These are phyloP conservation scores for Biscogniauxia marginata DNA, from an alignment of 2,329 filamentous ascomycete genomes.

Conservation along the genomic window DNA sequence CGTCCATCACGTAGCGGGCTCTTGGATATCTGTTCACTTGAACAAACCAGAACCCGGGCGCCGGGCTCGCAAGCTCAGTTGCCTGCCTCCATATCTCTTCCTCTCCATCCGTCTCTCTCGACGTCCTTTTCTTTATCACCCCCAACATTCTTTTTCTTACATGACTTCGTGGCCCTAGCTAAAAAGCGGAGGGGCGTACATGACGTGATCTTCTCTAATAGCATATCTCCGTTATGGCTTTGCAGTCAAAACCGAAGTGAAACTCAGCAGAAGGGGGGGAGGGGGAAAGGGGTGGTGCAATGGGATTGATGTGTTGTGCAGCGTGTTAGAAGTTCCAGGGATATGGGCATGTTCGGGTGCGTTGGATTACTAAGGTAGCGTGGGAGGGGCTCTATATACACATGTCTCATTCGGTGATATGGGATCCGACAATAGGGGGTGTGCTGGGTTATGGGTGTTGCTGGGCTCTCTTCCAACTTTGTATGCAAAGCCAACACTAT, in stretches of 20 bases:
- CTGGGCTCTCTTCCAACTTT: constrained; percentile 31
- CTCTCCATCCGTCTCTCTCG: constrained; percentile 3
- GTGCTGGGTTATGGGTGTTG: constrained; percentile 15
- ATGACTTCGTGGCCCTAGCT: constrained; percentile 35
- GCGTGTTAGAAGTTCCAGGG: constrained; percentile 17
- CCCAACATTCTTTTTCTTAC: constrained; percentile 30
- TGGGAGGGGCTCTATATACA: constrained; percentile 34
- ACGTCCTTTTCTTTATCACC: constrained; percentile 20
- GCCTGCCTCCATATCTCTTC: constrained; percentile 15
- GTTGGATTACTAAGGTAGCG: constrained; percentile 33
- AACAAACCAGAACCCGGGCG: constrained; percentile 23
- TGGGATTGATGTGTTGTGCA: constrained; percentile 15
- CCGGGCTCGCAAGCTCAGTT: constrained; percentile 8
- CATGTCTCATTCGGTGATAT: constrained; percentile 23
- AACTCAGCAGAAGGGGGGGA: constrained; percentile 32
- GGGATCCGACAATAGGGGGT: constrained; percentile 7
- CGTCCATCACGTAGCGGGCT: constrained; percentile 12
- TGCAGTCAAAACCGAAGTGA: constrained; percentile 34
- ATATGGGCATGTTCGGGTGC: constrained; percentile 28
- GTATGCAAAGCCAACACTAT: constrained; percentile 23
- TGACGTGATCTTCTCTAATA: constrained; percentile 37
- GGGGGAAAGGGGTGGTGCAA: constrained; percentile 21
- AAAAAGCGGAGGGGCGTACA: constrained; percentile 31
- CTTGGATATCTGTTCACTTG: constrained; percentile 30
- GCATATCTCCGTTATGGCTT: constrained; percentile 32